Evolutionary conservation across 2,329 filamentous ascomycete species (phyloP).

Genomic region (Ophidiomyces ophidiicola): DNA sequence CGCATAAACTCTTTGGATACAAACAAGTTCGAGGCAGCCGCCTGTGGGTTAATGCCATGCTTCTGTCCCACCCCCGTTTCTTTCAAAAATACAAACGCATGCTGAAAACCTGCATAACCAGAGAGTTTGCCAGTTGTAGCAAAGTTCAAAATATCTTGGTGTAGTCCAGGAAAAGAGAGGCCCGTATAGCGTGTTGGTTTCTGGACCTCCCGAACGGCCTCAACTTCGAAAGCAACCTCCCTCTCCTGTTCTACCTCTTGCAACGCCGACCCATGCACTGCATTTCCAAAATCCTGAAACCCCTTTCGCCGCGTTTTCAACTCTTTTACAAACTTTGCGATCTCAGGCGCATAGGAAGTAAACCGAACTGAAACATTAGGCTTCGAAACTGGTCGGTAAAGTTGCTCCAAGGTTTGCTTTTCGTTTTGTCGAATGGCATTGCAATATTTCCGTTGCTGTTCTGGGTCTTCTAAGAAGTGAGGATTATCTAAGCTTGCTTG

Average conservation of each 20-base stretch:
- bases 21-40: conserved; percentile 10
- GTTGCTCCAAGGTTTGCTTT: conserved; percentile 44
- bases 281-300: conserved; percentile 36
- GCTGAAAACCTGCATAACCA: conserved; percentile 29
- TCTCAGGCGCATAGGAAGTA: conserved; percentile 12
- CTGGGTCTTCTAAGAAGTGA: conserved; percentile 28
- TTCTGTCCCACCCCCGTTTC: conserved; percentile 30
- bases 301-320: conserved; percentile 26
- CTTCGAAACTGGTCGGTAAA: conserved; percentile 36
- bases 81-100: conserved; percentile 34
- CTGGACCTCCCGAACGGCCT: conserved; percentile 45
- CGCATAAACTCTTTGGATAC: conserved; percentile 14
- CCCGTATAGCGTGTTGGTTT: conserved; percentile 33
- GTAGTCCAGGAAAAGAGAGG: conserved; percentile 36
- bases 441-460: conserved; percentile 34
- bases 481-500: conserved; percentile 38
- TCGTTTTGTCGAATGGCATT: conserved; percentile 41
- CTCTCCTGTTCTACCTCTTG: conserved; percentile 49
- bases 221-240: conserved; percentile 47
- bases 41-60: conserved; percentile 20
- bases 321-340: conserved; percentile 25
- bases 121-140: conserved; percentile 35
- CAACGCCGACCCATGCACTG: conserved; percentile 39
- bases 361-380: conserved; percentile 18
- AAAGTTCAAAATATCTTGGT: conserved; percentile 38